Evolutionary conservation across 257 asterid genomes (phyloP).

Genomic region (Penstemon newberryi): DNA sequence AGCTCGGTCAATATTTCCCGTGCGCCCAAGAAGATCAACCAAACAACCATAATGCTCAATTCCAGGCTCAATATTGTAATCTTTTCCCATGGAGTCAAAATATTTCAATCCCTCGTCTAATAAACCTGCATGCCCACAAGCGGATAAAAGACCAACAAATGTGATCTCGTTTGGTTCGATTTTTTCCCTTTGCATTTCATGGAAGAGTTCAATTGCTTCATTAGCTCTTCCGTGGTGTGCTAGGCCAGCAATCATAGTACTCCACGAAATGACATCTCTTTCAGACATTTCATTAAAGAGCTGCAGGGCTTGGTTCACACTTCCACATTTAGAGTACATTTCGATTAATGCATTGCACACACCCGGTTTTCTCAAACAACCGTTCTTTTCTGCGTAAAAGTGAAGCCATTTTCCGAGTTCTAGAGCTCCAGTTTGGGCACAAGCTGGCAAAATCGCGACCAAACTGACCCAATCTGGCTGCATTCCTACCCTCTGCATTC

Average conservation of each 20-base stretch:
- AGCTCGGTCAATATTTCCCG: conserved; percentile 65
- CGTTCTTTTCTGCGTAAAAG: conserved; percentile 51
- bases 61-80: conserved; percentile 50
- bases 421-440: conserved; percentile 71
- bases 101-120: conserved; percentile 54
- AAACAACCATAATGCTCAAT: conserved; percentile 76
- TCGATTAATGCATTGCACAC: conserved; percentile 76
- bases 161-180: conserved; percentile 72
- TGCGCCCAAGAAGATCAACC: conserved; percentile 69
- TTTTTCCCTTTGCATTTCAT: conserved; percentile 48
- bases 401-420: conserved; percentile 83
- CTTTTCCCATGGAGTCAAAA: conserved; percentile 56
- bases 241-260: conserved; percentile 68
- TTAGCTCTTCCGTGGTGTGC: conserved; percentile 79
- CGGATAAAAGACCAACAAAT: conserved; percentile 69
- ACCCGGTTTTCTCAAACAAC: conserved; percentile 46
- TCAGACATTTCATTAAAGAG: conserved; percentile 48
- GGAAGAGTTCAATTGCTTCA: conserved; percentile 56
- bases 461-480: conserved; percentile 81
- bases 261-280: conserved; percentile 76
- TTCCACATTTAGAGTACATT: conserved; percentile 84
- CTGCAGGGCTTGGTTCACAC: conserved; percentile 55
- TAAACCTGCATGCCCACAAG: conserved; percentile 78
- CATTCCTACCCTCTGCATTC: conserved; percentile 66
- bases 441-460: conserved; percentile 66